Evolutionary conservation across 2,329 filamentous ascomycete genomes (phyloP), one percentile per base, ranked within the genome.

Genomic region (Epichloe gansuensis): DNA sequence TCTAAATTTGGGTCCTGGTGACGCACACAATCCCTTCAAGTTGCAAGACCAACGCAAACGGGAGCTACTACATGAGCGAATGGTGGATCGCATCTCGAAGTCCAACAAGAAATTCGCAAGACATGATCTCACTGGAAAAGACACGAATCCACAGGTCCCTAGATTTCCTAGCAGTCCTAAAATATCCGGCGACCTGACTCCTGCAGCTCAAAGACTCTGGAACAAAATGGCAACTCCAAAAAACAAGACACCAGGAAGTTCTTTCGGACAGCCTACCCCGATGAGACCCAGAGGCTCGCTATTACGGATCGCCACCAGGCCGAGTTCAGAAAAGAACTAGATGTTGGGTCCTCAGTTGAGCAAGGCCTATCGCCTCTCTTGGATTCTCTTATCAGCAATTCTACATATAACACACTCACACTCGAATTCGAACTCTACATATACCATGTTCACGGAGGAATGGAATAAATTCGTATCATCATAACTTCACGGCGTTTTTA

Each of bases 61-160:
- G 39, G 93, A 97, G 69, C 82, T 81, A 38, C 71, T 97, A 31
- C 89, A 94, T 65, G 82, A 91, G 61, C 80, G 83, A 38, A 88
- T 96, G 77, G 89, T 96, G 2, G 90, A 95, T 55, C 81, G 81
- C 49, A 87, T 87, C 23, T 80, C 86, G 12, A 81, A 81, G 60
- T 84, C 77, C 3, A 90, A 89, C 64, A 79, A 84, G 48, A 74
- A 76, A 27, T 75, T 78, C 4, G 74, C 77, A 7, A 77, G 75
- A 51, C 71, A 76, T 17, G 81, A 80, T 25, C 74, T 80, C 56
- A 80, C 75, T 4, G 82, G 77, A 13, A 85, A 75, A 58, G 73
- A 71, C 12, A 74, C 78, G 35, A 68, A 70, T 53, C 81, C 78
- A 3, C 82, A 82, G 0, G 77, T 82, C n/a, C 85, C 87, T 8